A percentile compares a stretch with the other conserved stretches of the same genome.
phyloP scores from a whole-genome alignment of 805 yeast species.

The Candida vartiovaarae region DNA sequence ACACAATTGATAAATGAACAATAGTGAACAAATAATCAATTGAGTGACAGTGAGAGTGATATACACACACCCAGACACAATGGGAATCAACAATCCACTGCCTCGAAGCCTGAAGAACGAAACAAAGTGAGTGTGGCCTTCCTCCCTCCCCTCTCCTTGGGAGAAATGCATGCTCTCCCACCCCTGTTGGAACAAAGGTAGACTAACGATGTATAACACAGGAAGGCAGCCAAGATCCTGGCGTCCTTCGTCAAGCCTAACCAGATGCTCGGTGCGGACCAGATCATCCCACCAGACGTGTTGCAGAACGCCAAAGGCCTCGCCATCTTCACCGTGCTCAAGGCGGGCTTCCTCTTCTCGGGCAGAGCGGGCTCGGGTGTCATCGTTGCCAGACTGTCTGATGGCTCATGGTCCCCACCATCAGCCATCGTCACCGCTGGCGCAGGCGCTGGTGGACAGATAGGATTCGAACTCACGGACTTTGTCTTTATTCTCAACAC shows the following conservation, averaged over 20 bases:
- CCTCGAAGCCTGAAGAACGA: slow-evolving; percentile 87
- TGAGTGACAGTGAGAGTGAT: too few relatives aligned
- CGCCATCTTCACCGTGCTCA: slow-evolving; percentile 86
- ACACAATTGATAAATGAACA: too few relatives aligned
- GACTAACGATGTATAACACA: slow-evolving; percentile 23
- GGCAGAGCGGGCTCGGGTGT: slow-evolving; percentile 98
- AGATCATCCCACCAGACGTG: slow-evolving; percentile 83
- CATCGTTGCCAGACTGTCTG: slow-evolving; percentile 87
- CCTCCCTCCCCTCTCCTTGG: not conserved
- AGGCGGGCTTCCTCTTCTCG: slow-evolving; percentile 93
- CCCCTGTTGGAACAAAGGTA: too few relatives aligned
- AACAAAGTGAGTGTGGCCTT: slow-evolving; percentile 52
- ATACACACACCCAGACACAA: slow-evolving; percentile 14
- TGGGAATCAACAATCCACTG: slow-evolving; percentile 90
- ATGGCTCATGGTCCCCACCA: slow-evolving; percentile 97
- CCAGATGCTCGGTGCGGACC: slow-evolving; percentile 83
- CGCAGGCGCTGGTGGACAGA: slow-evolving; percentile 98
- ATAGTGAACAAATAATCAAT: too few relatives aligned
- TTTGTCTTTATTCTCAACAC: slow-evolving; percentile 89
- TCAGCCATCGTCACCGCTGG: slow-evolving; percentile 94
- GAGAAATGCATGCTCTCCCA: too few relatives aligned
- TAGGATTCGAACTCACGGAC: slow-evolving; percentile 95
- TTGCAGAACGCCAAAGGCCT: slow-evolving; percentile 87
- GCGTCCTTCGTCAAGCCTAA: slow-evolving; percentile 91
- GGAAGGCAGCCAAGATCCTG: slow-evolving; percentile 89